phyloP scores from a whole-genome alignment of 1,284 basidiomycete species.

The Tilletiaria anomala region DNA sequence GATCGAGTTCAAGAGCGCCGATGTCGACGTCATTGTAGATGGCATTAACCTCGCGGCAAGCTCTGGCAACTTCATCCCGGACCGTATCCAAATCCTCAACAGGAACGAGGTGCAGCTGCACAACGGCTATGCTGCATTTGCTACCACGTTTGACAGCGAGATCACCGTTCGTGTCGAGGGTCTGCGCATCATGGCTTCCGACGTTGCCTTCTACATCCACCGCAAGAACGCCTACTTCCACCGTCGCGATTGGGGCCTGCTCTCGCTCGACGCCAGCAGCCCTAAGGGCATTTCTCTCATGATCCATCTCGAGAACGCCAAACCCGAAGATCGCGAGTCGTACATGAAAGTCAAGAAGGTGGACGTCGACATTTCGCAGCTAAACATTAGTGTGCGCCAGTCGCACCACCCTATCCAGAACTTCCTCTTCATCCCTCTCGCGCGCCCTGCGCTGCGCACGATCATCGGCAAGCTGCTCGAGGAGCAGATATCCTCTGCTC shows the following conservation, averaged over 20 bases:
- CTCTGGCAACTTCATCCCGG: slow-evolving; percentile 43
- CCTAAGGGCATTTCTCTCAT: slow-evolving; percentile 42
- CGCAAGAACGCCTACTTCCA: slow-evolving; percentile 39
- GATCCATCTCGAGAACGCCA: slow-evolving; percentile 43
- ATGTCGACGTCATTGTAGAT: slow-evolving; percentile 43
- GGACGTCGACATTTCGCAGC: slow-evolving; percentile 41
- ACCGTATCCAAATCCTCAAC: slow-evolving; percentile 42
- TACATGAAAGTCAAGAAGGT: slow-evolving; percentile 45
- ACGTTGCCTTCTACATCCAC: slow-evolving; percentile 44
- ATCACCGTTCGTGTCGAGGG: slow-evolving; percentile 42
- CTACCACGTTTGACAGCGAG: slow-evolving; percentile 41
- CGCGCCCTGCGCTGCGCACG: slow-evolving; percentile 14
- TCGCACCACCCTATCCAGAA: slow-evolving; percentile 29
- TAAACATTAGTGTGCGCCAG: slow-evolving; percentile 24
- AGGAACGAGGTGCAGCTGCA: slow-evolving; percentile 42
- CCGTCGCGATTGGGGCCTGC: slow-evolving; percentile 43
- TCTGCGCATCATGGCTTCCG: slow-evolving; percentile 41
- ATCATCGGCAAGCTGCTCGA: slow-evolving; percentile 38
- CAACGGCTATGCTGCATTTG: slow-evolving; percentile 42
- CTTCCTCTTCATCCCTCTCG: slow-evolving; percentile 33
- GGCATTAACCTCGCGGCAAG: slow-evolving; percentile 40
- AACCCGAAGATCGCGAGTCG: slow-evolving; percentile 42
- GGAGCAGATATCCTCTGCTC: slow-evolving; percentile 31
- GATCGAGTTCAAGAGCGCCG: slow-evolving; percentile 42
- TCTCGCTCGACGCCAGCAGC: slow-evolving; percentile 42